Evolutionary conservation across 2,329 filamentous ascomycete species (phyloP), one percentile per base, ranked within the genome.

Genomic region (Fusarium virguliforme): DNA sequence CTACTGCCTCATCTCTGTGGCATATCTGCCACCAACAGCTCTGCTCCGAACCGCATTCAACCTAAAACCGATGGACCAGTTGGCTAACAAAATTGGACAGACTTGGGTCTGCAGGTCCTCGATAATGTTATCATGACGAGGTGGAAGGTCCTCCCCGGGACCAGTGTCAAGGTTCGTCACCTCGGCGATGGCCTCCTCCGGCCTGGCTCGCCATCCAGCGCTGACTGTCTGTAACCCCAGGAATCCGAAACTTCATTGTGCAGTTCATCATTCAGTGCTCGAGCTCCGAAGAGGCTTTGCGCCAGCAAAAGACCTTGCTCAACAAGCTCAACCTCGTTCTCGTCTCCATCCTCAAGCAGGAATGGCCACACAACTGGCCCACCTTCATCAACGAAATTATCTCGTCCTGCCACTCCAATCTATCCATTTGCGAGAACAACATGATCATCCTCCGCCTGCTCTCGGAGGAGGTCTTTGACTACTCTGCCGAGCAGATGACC

Each of bases 371-470:
- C 84, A 97, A 99, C 86, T 99, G 97, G 96, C 96, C 97, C 10
- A 97, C 94, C 22, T 99, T 99, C 83, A 98, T 99, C 88, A 98
- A 98, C 86, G 96, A 99, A 85, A 99, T 99, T 82, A 94, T 99
- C 76, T 92, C 94, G 24, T 95, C 96, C 62, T 98, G 95, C 83
- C 95, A 97, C 81, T 95, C 94, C 74, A 98, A 93, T 82, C 86
- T 99, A 60, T 96, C 95, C 38, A 97, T 99, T 76, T 99, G 97
- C 88, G 96, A 99, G 85, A 99, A 99, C 86, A 99, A 99, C 87
- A 99, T 99, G 96, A 94, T 94, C 72, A 98, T 99, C 76, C 89
- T 99, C 75, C 92, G 96, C 66, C 85, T 99, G 76, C 88, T 99
- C 50, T 99, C 96, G 7, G 96, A 99, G 82, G 96, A 99, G 82